A percentile compares a stretch with the other conserved stretches of the same genome.
These are phyloP conservation scores for Boletus huronensis DNA, from an alignment of 768 basidiomycete genomes.

Conservation along the genomic window DNA sequence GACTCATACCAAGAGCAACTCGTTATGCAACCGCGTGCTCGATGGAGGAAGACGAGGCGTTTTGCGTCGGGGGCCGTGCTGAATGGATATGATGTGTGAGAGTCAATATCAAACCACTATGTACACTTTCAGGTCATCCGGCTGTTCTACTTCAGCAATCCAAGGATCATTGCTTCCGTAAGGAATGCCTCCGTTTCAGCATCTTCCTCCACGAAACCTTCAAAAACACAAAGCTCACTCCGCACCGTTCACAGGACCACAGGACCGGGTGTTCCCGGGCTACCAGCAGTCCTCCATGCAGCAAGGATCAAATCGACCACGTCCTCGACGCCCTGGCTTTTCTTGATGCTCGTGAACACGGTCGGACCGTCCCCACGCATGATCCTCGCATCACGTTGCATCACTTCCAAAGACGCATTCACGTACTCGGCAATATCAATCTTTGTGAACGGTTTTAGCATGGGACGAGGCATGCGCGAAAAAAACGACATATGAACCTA, in stretches of 20 bases:
- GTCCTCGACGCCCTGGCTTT: slow-evolving; percentile 75
- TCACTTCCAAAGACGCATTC: slow-evolving; percentile 88
- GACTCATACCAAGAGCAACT: slow-evolving; percentile 1
- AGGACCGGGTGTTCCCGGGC: slow-evolving; percentile 56
- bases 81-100: slow-evolving; percentile 5
- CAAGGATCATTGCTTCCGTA: slow-evolving; percentile 8
- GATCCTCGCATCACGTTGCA: slow-evolving; percentile 87
- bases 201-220: background rate
- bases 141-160: slow-evolving; percentile 2
- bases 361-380: slow-evolving; percentile 97
- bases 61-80: background rate
- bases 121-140: slow-evolving; percentile 3
- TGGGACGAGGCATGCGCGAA: background rate
- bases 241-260: slow-evolving; percentile 23
- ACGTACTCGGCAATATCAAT: slow-evolving; percentile 93
- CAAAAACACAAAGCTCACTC: background rate
- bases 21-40: background rate
- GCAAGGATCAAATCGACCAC: slow-evolving; percentile 76
- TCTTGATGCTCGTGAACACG: slow-evolving; percentile 81
- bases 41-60: background rate
- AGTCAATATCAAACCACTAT: background rate
- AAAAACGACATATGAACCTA: slow-evolving; percentile 22
- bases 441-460: slow-evolving; percentile 39
- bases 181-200: background rate
- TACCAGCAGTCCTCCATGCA: slow-evolving; percentile 84